Evolutionary conservation across 164 flowering plant species (phyloP).

Genomic region (Nymphaea thermarum): DNA sequence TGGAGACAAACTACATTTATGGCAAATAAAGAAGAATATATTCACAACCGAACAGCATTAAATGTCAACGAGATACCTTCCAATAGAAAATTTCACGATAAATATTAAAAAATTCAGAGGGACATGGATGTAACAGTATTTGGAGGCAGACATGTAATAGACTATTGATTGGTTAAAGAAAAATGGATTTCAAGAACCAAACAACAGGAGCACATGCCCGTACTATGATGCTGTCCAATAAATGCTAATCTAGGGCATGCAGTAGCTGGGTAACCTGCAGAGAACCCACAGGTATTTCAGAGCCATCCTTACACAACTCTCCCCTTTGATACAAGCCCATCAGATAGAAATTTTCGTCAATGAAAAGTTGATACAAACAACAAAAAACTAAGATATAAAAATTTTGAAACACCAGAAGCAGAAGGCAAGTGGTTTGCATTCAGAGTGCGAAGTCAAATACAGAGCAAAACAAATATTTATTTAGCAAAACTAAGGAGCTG

Average conservation of each 20-base stretch:
- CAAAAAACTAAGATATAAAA: too few species aligned
- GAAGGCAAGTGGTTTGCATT: too few species aligned
- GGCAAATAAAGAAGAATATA: too few species aligned
- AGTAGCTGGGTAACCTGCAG: neutral
- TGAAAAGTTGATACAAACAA: neutral
- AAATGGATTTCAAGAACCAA: neutral
- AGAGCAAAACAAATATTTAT: neutral
- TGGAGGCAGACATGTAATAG: neutral
- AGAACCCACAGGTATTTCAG: neutral
- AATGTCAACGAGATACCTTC: neutral
- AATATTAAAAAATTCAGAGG: neutral
- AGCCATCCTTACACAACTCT: neutral
- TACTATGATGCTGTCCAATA: neutral
- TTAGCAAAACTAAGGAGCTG: neutral
- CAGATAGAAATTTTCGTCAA: neutral
- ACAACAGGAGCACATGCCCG: neutral
- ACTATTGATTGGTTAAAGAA: neutral
- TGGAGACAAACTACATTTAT: too few species aligned
- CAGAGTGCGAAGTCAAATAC: neutral
- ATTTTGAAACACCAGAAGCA: too few species aligned
- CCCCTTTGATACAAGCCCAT: neutral
- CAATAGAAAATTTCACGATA: neutral
- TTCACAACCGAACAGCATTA: neutral
- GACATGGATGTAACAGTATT: neutral
- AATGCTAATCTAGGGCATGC: neutral